Conservation (phyloP, 257 asterid species). For the Eucommia ulmoides region DNA sequence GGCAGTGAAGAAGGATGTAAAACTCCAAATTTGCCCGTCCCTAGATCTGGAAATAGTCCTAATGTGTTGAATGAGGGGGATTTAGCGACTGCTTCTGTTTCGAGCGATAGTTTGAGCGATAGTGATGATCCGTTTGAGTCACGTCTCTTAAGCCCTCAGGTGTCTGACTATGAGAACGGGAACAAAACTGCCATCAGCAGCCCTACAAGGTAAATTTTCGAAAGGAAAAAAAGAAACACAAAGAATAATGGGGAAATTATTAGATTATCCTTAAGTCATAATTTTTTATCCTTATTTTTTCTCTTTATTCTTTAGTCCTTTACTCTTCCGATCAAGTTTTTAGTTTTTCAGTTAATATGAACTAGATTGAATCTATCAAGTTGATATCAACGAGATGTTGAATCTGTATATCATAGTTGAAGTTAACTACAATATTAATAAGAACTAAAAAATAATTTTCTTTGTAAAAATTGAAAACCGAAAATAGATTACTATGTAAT, state of each 20-base stretch:
- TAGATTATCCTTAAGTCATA: too few relatives aligned
- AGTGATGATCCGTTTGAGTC: slow-evolving; percentile 32
- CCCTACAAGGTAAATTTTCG: slow-evolving; percentile 31
- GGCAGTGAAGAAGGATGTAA: slow-evolving; percentile 16
- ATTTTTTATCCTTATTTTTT: too few relatives aligned
- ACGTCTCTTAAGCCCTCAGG: slow-evolving; percentile 31
- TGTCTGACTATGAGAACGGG: slow-evolving; percentile 32
- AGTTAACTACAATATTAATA: too few relatives aligned
- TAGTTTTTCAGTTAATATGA: slow-evolving; percentile 18
- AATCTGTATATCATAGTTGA: slow-evolving; percentile 15
- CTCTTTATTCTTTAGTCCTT: not conserved
- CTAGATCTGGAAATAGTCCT: slow-evolving; percentile 16
- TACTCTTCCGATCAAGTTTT: slow-evolving; percentile 8
- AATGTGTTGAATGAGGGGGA: slow-evolving; percentile 25
- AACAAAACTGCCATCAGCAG: slow-evolving; percentile 26
- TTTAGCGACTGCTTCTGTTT: slow-evolving; percentile 21
- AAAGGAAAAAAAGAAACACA: slow-evolving; percentile 6
- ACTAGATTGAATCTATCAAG: slow-evolving; percentile 15
- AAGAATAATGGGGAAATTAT: slow-evolving; percentile 6
- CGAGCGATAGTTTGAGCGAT: slow-evolving; percentile 34
- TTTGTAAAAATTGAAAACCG: not conserved
- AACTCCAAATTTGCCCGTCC: slow-evolving; percentile 17
- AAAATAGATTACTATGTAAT: not conserved
- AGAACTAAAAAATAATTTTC: too few relatives aligned
- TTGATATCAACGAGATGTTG: slow-evolving; percentile 16